Percentiles rank a stretch among this genome's conserved stretches.
Evolutionary conservation across 768 basidiomycete genomes (phyloP).

Genomic region (Suillus cothurnatus): DNA sequence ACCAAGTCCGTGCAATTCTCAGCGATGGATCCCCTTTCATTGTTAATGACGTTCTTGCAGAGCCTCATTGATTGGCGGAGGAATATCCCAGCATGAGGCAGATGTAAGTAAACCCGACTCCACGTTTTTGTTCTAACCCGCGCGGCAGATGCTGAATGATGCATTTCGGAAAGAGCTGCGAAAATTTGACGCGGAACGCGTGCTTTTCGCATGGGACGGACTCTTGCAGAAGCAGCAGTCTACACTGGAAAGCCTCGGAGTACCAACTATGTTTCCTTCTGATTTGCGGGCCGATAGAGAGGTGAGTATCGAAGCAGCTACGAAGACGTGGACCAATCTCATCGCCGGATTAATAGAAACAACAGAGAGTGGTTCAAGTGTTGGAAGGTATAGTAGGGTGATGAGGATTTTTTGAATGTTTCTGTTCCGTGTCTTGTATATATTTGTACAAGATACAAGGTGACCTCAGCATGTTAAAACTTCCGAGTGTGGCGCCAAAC

Average conservation of each 20-base stretch:
- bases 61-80: slow-evolving; percentile 64
- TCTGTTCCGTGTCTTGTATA: not conserved
- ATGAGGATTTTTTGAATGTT: not conserved
- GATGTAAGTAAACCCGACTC: slow-evolving; percentile 28
- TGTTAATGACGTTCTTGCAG: slow-evolving; percentile 37
- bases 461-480: not conserved
- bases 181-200: slow-evolving; percentile 71
- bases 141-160: slow-evolving; percentile 46
- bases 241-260: slow-evolving; percentile 55
- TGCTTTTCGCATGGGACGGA: slow-evolving; percentile 74
- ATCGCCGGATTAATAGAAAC: slow-evolving; percentile 48
- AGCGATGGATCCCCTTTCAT: slow-evolving; percentile 1
- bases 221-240: slow-evolving; percentile 72
- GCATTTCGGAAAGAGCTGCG: slow-evolving; percentile 65
- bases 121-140: slow-evolving; percentile 8
- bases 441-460: not conserved
- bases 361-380: slow-evolving; percentile 71
- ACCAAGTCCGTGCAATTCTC: slow-evolving; percentile 53
- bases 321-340: slow-evolving; percentile 6
- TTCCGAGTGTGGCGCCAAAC: no score
- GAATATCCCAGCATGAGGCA: slow-evolving; percentile 66
- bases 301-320: slow-evolving; percentile 40
- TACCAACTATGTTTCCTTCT: slow-evolving; percentile 75
- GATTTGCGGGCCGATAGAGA: slow-evolving; percentile 50
- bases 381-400: slow-evolving; percentile 52